A percentile compares a stretch with the other conserved stretches of the same genome.
Evolutionary conservation across 768 basidiomycete species (phyloP).

Genomic region (Rhizopogon salebrosus): DNA sequence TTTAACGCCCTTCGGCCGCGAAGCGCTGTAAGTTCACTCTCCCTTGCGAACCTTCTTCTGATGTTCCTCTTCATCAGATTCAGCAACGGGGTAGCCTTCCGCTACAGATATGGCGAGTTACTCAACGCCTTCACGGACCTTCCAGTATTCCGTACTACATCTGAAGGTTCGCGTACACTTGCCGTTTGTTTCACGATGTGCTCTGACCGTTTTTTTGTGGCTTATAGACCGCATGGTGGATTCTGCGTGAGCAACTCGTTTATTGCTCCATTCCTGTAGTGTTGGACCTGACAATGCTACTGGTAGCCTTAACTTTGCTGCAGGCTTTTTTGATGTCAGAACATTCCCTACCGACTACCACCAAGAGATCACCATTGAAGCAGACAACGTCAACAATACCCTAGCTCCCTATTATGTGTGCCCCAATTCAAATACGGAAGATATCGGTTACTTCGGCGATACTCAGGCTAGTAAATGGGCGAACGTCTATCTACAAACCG

Average conservation of each 20-base stretch:
- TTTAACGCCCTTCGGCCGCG: slow-evolving; percentile 42
- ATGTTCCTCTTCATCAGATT: slow-evolving; percentile 18
- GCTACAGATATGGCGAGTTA: slow-evolving; percentile 42
- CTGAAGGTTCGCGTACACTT: slow-evolving; percentile 26
- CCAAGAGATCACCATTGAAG: slow-evolving; percentile 43
- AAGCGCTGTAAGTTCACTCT: slow-evolving; percentile 27
- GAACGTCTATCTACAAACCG: slow-evolving; percentile 32
- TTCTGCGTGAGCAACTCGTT: slow-evolving; percentile 21
- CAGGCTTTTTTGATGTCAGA: slow-evolving; percentile 45
- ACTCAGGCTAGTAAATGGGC: slow-evolving; percentile 30
- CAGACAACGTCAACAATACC: slow-evolving; percentile 40
- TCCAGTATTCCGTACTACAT: slow-evolving; percentile 48
- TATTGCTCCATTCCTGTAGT: slow-evolving; percentile 7
- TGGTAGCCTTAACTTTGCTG: slow-evolving; percentile 40
- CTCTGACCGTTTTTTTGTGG: not conserved
- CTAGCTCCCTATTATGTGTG: slow-evolving; percentile 36
- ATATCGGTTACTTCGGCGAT: slow-evolving; percentile 17
- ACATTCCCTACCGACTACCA: slow-evolving; percentile 37
- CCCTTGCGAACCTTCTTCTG: not conserved
- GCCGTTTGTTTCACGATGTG: not conserved
- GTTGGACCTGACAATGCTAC: slow-evolving; percentile 11
- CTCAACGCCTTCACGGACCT: slow-evolving; percentile 36
- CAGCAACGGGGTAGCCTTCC: slow-evolving; percentile 39
- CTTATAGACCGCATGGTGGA: slow-evolving; percentile 27
- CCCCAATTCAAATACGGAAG: slow-evolving; percentile 24